Conservation (phyloP, 805 yeast species). For the Suhomyces vadensis region DNA sequence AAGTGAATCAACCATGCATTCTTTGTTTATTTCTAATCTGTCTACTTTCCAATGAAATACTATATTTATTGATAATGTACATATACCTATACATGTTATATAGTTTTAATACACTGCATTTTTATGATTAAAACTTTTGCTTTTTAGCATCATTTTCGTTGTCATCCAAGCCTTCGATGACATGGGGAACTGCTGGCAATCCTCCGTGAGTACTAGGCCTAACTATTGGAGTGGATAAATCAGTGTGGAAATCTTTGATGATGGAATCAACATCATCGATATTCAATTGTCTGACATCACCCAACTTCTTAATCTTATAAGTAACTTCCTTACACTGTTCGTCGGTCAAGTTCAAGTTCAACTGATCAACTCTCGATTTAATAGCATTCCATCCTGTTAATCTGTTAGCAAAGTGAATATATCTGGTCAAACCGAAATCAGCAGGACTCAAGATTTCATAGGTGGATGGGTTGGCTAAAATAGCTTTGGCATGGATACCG, state of each 20-base stretch:
- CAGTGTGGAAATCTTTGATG: constrained; percentile 55
- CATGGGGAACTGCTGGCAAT: constrained; percentile 12
- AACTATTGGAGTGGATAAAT: constrained; percentile 34
- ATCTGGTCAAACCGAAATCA: constrained; percentile 62
- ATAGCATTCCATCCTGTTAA: constrained; percentile 66
- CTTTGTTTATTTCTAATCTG: no score
- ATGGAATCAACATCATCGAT: constrained; percentile 64
- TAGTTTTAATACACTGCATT: neutral
- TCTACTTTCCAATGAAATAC: no score
- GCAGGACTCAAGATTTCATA: constrained; percentile 59
- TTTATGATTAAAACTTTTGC: constrained; percentile 4
- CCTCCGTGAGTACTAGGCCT: constrained; percentile 16
- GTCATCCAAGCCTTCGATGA: constrained; percentile 13
- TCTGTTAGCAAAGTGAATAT: constrained; percentile 61
- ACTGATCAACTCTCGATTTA: constrained; percentile 60
- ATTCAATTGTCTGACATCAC: constrained; percentile 59
- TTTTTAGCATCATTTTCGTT: constrained; percentile 5
- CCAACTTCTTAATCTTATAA: constrained; percentile 53
- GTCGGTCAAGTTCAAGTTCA: constrained; percentile 55
- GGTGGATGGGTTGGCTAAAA: constrained; percentile 63
- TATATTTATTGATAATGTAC: neutral
- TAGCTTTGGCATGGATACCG: constrained; percentile 64
- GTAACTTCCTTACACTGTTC: constrained; percentile 60
- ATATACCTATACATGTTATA: neutral
- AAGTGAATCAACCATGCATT: no score